Conservation (phyloP, 768 basidiomycete genomes). For the Macrocybe gigantea region DNA sequence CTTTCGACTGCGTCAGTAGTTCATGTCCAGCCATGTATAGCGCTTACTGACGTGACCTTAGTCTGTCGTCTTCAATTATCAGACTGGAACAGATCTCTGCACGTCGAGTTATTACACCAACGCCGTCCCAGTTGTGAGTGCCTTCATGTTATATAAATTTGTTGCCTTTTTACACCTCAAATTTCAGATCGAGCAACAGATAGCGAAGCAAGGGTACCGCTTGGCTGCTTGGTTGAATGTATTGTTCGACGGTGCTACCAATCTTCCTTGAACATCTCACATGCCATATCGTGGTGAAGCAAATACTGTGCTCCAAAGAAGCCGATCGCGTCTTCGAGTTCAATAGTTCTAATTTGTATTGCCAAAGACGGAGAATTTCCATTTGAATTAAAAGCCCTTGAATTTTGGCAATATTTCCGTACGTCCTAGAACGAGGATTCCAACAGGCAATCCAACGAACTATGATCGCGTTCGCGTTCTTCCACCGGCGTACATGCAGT, state of each 20-base stretch:
- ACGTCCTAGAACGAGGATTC: no score
- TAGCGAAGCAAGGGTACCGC: conserved; percentile 42
- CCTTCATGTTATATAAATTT: neutral
- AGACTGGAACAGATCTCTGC: conserved; percentile 36
- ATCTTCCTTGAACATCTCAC: conserved; percentile 23
- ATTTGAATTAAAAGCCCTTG: no score
- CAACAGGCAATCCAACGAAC: no score
- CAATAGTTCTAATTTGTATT: no score
- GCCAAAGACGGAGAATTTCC: no score
- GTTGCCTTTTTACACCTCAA: neutral
- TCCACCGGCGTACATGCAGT: no score
- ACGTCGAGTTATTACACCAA: conserved; percentile 30
- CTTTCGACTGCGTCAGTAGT: conserved; percentile 34
- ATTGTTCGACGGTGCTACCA: conserved; percentile 34
- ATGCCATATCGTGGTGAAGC: neutral
- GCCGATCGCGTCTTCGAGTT: no score
- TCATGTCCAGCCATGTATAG: neutral
- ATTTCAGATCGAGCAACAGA: conserved; percentile 35
- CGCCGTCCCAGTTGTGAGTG: conserved; percentile 29
- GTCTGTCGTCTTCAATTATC: conserved; percentile 38
- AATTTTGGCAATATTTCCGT: no score
- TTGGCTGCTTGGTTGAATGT: conserved; percentile 47
- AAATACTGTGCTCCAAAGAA: no score
- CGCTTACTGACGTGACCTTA: conserved; percentile 8
- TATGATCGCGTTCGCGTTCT: no score